These are phyloP conservation scores for Neurospora discreta DNA, from an alignment of 495 filamentous ascomycete genomes.

Conservation along the genomic window DNA sequence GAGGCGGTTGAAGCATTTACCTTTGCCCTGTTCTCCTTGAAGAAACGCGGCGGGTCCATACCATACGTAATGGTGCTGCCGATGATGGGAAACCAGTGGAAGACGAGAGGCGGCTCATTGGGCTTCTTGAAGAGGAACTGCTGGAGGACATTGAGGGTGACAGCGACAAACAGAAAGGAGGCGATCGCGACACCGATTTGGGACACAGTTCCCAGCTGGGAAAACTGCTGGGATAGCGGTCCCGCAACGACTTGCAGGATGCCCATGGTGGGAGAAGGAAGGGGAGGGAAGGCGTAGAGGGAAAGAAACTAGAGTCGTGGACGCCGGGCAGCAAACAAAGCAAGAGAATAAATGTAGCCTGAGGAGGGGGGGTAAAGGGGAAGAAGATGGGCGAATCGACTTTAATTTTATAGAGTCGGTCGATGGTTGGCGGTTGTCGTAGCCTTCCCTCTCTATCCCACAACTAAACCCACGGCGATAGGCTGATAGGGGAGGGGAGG, in stretches of 20 bases:
- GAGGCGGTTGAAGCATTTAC: slow-evolving; percentile 11
- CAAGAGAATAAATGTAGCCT: background rate
- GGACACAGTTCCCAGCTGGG: slow-evolving; percentile 29
- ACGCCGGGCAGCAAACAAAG: background rate
- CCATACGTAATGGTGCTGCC: slow-evolving; percentile 74
- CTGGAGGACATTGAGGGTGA: slow-evolving; percentile 54
- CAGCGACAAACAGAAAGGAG: slow-evolving; percentile 38
- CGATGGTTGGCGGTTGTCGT: slow-evolving; percentile 1
- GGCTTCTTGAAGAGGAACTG: slow-evolving; percentile 62
- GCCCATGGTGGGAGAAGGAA: slow-evolving; percentile 29
- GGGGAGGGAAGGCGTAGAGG: background rate
- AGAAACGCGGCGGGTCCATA: slow-evolving; percentile 75
- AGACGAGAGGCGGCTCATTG: slow-evolving; percentile 69
- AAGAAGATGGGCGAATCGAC: background rate
- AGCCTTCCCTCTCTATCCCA: background rate
- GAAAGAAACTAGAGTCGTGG: background rate
- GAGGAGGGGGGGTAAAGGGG: background rate
- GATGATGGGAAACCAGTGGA: slow-evolving; percentile 72
- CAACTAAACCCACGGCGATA: background rate
- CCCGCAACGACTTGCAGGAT: slow-evolving; percentile 35
- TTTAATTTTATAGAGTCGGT: background rate
- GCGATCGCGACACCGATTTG: slow-evolving; percentile 35
- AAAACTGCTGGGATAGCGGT: slow-evolving; percentile 32
- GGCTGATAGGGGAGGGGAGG: background rate
- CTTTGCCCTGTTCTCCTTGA: slow-evolving; percentile 57